Evolutionary conservation across 495 filamentous ascomycete species (phyloP).

Genomic region (Hypoxylon intermedium): DNA sequence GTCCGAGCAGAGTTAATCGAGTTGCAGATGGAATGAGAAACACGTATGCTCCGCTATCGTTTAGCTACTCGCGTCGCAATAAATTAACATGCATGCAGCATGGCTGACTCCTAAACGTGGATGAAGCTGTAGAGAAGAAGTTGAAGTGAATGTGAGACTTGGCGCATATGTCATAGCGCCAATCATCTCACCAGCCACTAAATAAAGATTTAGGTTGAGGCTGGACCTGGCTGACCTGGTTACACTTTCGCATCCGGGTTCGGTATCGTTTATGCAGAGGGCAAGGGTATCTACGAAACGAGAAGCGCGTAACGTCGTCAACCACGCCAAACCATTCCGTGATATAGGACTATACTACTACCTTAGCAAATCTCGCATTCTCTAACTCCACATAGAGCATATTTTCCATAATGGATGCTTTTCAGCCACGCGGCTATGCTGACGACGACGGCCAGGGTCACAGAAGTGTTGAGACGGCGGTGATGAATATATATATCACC

Average conservation of each 20-base stretch:
- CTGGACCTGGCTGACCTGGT: too few species aligned
- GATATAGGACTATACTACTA: not conserved
- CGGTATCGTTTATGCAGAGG: not conserved
- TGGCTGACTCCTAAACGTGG: too few species aligned
- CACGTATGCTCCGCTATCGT: constrained; percentile 2
- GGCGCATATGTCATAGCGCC: not conserved
- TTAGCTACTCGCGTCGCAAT: not conserved
- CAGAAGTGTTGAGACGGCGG: too few species aligned
- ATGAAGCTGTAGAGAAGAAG: not conserved
- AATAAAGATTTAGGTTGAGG: too few species aligned
- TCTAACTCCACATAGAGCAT: not conserved
- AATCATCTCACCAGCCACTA: not conserved
- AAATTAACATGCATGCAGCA: not conserved
- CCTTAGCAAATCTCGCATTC: not conserved
- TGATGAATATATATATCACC: constrained; percentile 16
- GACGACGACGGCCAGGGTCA: not conserved
- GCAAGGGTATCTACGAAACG: not conserved
- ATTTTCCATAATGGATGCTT: not conserved
- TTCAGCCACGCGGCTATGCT: not conserved
- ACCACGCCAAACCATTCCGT: not conserved
- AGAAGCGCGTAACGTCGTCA: too few species aligned
- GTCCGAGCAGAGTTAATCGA: not conserved
- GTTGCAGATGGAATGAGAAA: not conserved
- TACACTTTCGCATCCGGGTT: not conserved
- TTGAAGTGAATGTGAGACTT: not conserved